phyloP scores from a whole-genome alignment of 2,329 filamentous ascomycete genomes.

The Gnomoniopsis smithogilvyi region DNA sequence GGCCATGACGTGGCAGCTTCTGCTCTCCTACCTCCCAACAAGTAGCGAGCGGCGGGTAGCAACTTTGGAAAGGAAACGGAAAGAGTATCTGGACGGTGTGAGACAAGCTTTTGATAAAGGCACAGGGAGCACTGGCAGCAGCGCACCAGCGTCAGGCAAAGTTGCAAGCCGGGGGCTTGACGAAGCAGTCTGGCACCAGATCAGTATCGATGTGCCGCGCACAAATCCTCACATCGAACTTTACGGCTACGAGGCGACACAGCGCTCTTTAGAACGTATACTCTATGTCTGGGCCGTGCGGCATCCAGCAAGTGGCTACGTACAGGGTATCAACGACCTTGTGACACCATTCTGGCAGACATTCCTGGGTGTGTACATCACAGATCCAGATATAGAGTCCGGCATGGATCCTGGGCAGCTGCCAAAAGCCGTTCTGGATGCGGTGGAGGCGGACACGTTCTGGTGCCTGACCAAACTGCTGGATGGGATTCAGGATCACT shows the following conservation, averaged over 20 bases:
- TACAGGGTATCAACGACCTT: slow-evolving; percentile 97
- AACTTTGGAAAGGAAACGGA: slow-evolving; percentile 88
- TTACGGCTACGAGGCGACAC: slow-evolving; percentile 94
- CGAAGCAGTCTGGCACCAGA: slow-evolving; percentile 98
- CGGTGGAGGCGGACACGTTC: slow-evolving; percentile 95
- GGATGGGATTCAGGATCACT: slow-evolving; percentile 99
- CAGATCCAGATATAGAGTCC: slow-evolving; percentile 85
- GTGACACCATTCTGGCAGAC: slow-evolving; percentile 99
- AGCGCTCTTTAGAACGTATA: slow-evolving; percentile 89
- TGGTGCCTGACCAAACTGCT: slow-evolving; percentile 97
- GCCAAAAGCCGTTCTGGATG: slow-evolving; percentile 85
- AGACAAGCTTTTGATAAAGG: slow-evolving; percentile 67
- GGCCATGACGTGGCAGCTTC: slow-evolving; percentile 97
- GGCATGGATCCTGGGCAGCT: slow-evolving; percentile 97
- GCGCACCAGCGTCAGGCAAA: slow-evolving; percentile 13
- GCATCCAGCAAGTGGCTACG: slow-evolving; percentile 95
- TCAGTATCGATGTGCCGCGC: slow-evolving; percentile 94
- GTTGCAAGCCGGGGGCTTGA: slow-evolving; percentile 64
- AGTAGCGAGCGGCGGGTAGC: slow-evolving; percentile 89
- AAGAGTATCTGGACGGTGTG: slow-evolving; percentile 94
- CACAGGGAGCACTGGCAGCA: slow-evolving; percentile 35
- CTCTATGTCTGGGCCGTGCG: slow-evolving; percentile 97
- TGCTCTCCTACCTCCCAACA: slow-evolving; percentile 94
- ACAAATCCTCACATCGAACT: slow-evolving; percentile 95
- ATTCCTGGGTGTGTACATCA: slow-evolving; percentile 90